Percentiles rank a stretch among this genome's conserved stretches.
These are phyloP conservation scores for Ophiognomonia clavigignenti-juglandacearum DNA, from an alignment of 2,329 filamentous ascomycete genomes.

Conservation along the genomic window DNA sequence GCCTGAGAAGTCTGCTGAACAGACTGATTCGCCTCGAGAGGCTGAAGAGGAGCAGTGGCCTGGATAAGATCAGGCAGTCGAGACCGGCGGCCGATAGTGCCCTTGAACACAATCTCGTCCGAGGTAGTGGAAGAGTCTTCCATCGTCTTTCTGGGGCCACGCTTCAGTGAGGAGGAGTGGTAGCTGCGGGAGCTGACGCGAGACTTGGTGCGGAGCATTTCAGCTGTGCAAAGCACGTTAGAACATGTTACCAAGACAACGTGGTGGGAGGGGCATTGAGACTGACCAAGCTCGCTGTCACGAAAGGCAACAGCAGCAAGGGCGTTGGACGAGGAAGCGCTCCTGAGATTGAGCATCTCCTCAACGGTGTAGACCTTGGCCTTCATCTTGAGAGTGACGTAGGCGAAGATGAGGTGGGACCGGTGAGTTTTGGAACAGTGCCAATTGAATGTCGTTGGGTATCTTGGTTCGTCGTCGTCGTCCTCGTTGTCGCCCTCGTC, in stretches of 20 bases:
- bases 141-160: conserved; percentile 23
- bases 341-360: conserved; percentile 40
- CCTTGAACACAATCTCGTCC: conserved; percentile 33
- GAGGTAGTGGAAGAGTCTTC: conserved; percentile 30
- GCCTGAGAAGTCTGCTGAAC: not conserved
- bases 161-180: conserved; percentile 17
- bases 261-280: not conserved
- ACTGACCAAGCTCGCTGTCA: conserved; percentile 18
- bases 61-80: conserved; percentile 10
- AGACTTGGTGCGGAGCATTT: conserved; percentile 24
- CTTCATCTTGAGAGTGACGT: conserved; percentile 35
- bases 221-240: conserved; percentile 16
- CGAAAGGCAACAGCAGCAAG: conserved; percentile 8
- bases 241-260: not conserved
- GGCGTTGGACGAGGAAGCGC: conserved; percentile 8
- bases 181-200: conserved; percentile 16
- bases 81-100: conserved; percentile 25
- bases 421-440: conserved; percentile 29
- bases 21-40: not conserved
- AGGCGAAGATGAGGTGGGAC: conserved; percentile 36
- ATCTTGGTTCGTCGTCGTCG: conserved; percentile 18
- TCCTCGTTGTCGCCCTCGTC: no score
- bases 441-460: conserved; percentile 36
- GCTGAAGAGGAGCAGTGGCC: not conserved
- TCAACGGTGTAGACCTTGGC: conserved; percentile 36